These are phyloP conservation scores for Tardiomyces digboiensis DNA, from an alignment of 1,139 yeast genomes.

Conservation along the genomic window DNA sequence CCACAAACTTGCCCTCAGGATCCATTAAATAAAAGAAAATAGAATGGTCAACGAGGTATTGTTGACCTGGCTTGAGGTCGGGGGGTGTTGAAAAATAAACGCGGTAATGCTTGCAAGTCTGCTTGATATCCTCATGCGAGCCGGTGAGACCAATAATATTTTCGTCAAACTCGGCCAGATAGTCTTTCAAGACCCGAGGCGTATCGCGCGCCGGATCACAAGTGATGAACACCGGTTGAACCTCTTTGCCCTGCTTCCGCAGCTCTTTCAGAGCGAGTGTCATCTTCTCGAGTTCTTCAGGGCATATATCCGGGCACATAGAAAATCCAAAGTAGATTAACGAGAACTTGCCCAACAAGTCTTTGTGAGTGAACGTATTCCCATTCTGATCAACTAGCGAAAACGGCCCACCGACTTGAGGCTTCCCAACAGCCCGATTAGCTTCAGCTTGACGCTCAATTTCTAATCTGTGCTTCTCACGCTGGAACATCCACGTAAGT, in stretches of 20 bases:
- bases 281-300: slow-evolving; percentile 90
- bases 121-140: slow-evolving; percentile 71
- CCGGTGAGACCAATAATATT: slow-evolving; percentile 89
- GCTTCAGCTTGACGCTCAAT: slow-evolving; percentile 70
- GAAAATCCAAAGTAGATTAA: slow-evolving; percentile 90
- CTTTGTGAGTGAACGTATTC: slow-evolving; percentile 60
- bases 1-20: slow-evolving; percentile 91
- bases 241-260: slow-evolving; percentile 36
- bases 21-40: slow-evolving; percentile 95
- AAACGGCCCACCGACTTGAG: slow-evolving; percentile 89
- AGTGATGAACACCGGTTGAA: slow-evolving; percentile 85
- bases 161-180: slow-evolving; percentile 81
- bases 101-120: slow-evolving; percentile 76
- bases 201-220: slow-evolving; percentile 95
- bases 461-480: slow-evolving; percentile 65
- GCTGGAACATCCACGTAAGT: slow-evolving; percentile 56
- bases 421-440: slow-evolving; percentile 83
- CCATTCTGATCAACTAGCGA: slow-evolving; percentile 62
- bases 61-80: slow-evolving; percentile 88
- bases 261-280: slow-evolving; percentile 59
- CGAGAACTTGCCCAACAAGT: slow-evolving; percentile 68
- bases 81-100: slow-evolving; percentile 97
- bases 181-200: slow-evolving; percentile 71
- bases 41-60: slow-evolving; percentile 92
- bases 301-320: slow-evolving; percentile 97